A percentile compares a stretch with the other conserved stretches of the same genome.
Conservation (phyloP, 2,329 filamentous ascomycete genomes). For the Ascomycota sp. region DNA sequence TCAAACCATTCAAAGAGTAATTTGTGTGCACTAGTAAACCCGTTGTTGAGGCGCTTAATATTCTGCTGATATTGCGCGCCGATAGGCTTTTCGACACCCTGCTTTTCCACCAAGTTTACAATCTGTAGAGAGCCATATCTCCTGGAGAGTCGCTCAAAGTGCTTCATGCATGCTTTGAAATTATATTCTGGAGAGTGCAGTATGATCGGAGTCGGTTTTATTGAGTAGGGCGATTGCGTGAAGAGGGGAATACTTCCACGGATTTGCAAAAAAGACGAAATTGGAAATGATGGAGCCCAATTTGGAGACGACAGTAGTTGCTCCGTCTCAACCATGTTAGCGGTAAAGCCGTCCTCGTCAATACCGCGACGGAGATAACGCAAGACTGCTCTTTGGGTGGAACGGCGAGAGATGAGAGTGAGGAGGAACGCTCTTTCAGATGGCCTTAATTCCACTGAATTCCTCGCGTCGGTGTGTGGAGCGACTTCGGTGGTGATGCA, state of each 20-base stretch:
- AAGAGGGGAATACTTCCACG: conserved; percentile 87
- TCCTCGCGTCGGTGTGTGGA: conserved; percentile 6
- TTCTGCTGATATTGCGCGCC: conserved; percentile 58
- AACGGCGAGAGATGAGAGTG: conserved; percentile 83
- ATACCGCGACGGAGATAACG: conserved; percentile 79
- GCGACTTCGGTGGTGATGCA: conserved; percentile 8
- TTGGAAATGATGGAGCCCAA: conserved; percentile 40
- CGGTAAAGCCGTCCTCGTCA: conserved; percentile 72
- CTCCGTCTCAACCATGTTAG: conserved; percentile 87
- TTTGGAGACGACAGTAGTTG: conserved; percentile 61
- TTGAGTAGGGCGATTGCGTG: conserved; percentile 79
- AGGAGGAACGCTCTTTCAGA: conserved; percentile 46
- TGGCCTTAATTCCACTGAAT: conserved; percentile 20
- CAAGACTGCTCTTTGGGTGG: conserved; percentile 66
- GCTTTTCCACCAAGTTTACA: conserved; percentile 75
- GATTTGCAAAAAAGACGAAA: conserved; percentile 71
- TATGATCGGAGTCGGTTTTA: conserved; percentile 69
- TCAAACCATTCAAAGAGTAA: conserved; percentile 81
- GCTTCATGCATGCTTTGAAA: conserved; percentile 53
- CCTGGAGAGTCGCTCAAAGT: conserved; percentile 50
- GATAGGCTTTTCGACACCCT: conserved; percentile 60
- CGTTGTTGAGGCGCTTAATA: conserved; percentile 44
- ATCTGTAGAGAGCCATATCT: conserved; percentile 61
- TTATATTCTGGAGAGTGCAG: conserved; percentile 70
- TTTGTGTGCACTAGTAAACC: conserved; percentile 22